These are phyloP conservation scores for Irpex sp. DNA, from an alignment of 1,284 basidiomycete species.

Conservation along the genomic window DNA sequence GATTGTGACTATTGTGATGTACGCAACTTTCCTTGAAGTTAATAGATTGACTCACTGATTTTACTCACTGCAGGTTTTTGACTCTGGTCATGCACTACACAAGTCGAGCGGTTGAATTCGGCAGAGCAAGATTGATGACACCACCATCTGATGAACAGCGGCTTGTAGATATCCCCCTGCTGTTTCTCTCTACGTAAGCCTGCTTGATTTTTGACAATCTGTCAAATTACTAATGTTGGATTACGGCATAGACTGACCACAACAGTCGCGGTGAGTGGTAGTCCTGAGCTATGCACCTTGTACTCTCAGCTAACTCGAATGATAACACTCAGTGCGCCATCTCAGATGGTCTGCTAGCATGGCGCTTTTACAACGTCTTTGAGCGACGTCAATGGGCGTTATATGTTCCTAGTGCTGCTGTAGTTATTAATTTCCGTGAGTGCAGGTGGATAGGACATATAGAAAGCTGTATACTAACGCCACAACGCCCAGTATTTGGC, in stretches of 20 bases:
- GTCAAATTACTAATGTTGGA: not conserved
- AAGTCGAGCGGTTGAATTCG: not conserved
- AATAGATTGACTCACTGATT: not conserved
- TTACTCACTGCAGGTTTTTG: constrained; percentile 5
- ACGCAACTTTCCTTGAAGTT: not conserved
- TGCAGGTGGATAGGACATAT: not conserved
- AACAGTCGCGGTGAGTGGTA: constrained; percentile 10
- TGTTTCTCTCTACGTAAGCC: constrained; percentile 6
- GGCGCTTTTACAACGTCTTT: constrained; percentile 32
- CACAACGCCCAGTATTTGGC: constrained; percentile 24
- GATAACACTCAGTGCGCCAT: constrained; percentile 18
- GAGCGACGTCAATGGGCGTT: constrained; percentile 25
- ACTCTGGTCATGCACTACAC: constrained; percentile 8
- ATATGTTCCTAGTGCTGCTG: constrained; percentile 22
- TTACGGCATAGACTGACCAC: constrained; percentile 5
- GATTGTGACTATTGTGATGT: constrained; percentile 24
- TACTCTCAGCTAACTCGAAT: not conserved
- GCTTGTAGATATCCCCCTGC: constrained; percentile 1
- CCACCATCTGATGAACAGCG: not conserved
- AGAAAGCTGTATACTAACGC: not conserved
- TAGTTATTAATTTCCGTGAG: constrained; percentile 25
- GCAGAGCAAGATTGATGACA: not conserved
- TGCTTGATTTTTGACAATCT: not conserved
- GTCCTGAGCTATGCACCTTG: not conserved
- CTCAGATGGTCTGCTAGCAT: constrained; percentile 31